Evolutionary conservation across 163 green algal genomes (phyloP).

Genomic region (Scenedesmus sp.): DNA sequence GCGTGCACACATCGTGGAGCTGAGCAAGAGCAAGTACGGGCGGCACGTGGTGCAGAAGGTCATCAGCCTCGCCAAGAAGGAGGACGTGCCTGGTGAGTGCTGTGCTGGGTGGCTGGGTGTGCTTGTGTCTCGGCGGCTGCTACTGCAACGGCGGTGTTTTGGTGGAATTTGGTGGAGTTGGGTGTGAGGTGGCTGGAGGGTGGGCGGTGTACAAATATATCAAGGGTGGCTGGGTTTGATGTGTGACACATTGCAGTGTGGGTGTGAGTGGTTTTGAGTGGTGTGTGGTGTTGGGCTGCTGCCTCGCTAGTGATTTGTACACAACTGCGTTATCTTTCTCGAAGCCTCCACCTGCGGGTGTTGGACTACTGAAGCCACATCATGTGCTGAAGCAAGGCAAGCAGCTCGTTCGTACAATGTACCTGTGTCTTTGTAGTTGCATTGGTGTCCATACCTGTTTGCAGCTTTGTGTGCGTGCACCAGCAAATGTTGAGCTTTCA

Average conservation of each 20-base stretch:
- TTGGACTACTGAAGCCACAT: slow-evolving; percentile 23
- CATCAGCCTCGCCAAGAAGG: slow-evolving; percentile 71
- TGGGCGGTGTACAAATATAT: too few species aligned
- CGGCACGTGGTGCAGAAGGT: slow-evolving; percentile 91
- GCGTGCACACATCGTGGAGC: slow-evolving; percentile 70
- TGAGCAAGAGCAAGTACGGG: slow-evolving; percentile 85
- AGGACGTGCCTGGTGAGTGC: slow-evolving; percentile 73
- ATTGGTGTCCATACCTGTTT: neutral
- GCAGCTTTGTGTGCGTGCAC: neutral
- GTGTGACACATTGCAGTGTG: too few species aligned
- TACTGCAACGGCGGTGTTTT: too few species aligned
- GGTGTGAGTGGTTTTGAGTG: neutral
- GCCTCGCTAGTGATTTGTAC: slow-evolving; percentile 51
- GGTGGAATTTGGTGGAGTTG: too few species aligned
- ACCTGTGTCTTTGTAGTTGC: neutral
- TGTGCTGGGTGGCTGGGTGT: neutral
- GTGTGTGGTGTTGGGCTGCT: neutral
- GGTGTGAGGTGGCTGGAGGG: too few species aligned
- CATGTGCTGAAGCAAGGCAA: slow-evolving; percentile 44
- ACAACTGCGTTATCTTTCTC: slow-evolving; percentile 76
- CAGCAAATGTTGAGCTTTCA: neutral
- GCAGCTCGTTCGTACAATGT: neutral
- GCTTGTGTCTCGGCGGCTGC: neutral
- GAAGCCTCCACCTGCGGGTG: slow-evolving; percentile 20
- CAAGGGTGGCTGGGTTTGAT: too few species aligned